Conservation (phyloP, 1,284 basidiomycete species). For the Leccinum insolens region DNA sequence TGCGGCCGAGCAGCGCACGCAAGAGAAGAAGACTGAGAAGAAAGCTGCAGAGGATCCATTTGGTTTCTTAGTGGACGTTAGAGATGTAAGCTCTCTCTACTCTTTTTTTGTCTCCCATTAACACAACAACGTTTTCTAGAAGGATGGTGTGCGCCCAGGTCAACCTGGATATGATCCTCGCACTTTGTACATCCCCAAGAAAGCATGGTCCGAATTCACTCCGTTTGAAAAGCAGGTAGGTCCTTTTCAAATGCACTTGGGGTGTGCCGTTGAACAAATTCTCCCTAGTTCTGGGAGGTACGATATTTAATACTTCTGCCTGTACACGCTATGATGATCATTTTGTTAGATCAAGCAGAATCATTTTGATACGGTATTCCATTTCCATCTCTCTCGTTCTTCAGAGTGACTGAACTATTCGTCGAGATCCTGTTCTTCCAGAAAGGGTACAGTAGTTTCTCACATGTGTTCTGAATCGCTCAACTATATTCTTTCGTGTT, state of each 20-base stretch:
- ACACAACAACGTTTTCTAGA: slow-evolving; percentile 48
- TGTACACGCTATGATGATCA: slow-evolving; percentile 3
- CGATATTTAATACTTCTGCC: slow-evolving; percentile 14
- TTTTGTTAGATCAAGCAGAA: slow-evolving; percentile 82
- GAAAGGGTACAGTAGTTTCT: slow-evolving; percentile 69
- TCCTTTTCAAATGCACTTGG: slow-evolving; percentile 3
- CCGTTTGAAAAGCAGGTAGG: slow-evolving; percentile 92
- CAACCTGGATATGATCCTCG: slow-evolving; percentile 93
- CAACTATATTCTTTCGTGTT: background rate
- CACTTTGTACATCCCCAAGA: slow-evolving; percentile 82
- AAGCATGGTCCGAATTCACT: slow-evolving; percentile 85
- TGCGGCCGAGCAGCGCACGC: slow-evolving; percentile 80
- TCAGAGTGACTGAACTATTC: slow-evolving; percentile 13
- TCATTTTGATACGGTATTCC: slow-evolving; percentile 81
- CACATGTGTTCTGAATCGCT: slow-evolving; percentile 1
- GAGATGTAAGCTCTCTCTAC: slow-evolving; percentile 58
- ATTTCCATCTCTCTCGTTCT: background rate
- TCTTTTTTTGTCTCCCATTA: background rate
- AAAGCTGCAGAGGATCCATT: slow-evolving; percentile 83
- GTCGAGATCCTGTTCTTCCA: slow-evolving; percentile 92
- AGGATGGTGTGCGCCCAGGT: slow-evolving; percentile 79
- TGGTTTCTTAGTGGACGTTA: slow-evolving; percentile 76
- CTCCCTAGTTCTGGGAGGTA: slow-evolving; percentile 87
- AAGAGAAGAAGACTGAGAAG: slow-evolving; percentile 82
- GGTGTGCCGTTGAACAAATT: background rate